Evolutionary conservation across 345 rosid species (phyloP), one percentile per base, ranked within the genome.

Genomic region (Dipteronia sinensis): DNA sequence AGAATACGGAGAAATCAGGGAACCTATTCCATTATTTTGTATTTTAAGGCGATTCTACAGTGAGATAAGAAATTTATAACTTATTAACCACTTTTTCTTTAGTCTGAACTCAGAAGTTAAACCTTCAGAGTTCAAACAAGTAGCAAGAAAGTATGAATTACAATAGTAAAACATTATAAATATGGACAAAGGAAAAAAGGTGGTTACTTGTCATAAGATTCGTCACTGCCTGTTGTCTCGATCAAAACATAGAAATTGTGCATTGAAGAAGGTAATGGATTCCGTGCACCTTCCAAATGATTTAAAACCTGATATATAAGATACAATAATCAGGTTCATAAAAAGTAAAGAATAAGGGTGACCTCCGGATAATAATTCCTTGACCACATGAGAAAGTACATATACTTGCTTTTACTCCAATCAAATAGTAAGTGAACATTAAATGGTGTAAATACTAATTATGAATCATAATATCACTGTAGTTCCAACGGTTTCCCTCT

Each of bases 211-310:
- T 88, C 93, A 76, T 56, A 81, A 78, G 90, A 81, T 83, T 92
- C 97, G 78, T 88, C 84, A 69, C 91, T 92, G 80, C 99, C 98
- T 0, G 92, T 92, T 59, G 93, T 93, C 88, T 94, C 99, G 67
- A 96, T 92, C 85, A 96, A 80, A 79, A 96, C 86, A 74, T 94
- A 96, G 76, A 96, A 96, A 64, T 91, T 89, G 87, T 94, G 92
- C 56, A 77, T 61, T 63, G 93, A 78, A 62, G 97, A 79, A 71
- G 92, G 87, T 79, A 96, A 79, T 31, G 98, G 98, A 88, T 94
- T 90, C 79, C 95, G 93, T 74, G 80, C 97, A 85, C 97, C 97
- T 25, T 94, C 97, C 85, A 94, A 78, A 82, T 92, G 90, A 86
- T 82, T 86, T 49, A 94, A 80, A 75, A 90, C 97, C 99, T 94